Conservation (phyloP, 2,329 filamentous ascomycete species). For the Penicillium sp. region DNA sequence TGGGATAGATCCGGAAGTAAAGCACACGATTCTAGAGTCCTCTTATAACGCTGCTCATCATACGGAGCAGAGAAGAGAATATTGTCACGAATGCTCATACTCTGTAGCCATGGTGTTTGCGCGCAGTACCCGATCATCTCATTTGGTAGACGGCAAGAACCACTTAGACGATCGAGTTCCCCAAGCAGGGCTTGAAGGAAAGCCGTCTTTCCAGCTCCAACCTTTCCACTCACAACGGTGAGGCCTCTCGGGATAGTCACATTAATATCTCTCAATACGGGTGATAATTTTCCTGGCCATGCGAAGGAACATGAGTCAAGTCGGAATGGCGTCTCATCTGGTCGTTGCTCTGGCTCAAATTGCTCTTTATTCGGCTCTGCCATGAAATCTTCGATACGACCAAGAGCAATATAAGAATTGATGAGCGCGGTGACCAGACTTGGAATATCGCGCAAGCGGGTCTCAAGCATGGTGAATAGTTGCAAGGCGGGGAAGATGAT, state of each 20-base stretch:
- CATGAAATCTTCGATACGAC: slow-evolving; percentile 85
- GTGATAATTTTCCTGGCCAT: slow-evolving; percentile 70
- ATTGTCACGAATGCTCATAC: slow-evolving; percentile 70
- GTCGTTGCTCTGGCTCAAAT: slow-evolving; percentile 45
- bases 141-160: slow-evolving; percentile 57
- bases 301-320: slow-evolving; percentile 72
- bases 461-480: slow-evolving; percentile 75
- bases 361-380: slow-evolving; percentile 79
- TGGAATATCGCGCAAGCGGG: slow-evolving; percentile 73
- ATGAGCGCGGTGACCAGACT: slow-evolving; percentile 73
- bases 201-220: slow-evolving; percentile 66
- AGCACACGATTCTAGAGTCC: slow-evolving; percentile 69
- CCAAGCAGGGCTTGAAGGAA: slow-evolving; percentile 62
- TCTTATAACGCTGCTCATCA: slow-evolving; percentile 69
- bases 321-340: slow-evolving; percentile 37
- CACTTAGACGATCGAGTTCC: slow-evolving; percentile 59
- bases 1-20: slow-evolving; percentile 64
- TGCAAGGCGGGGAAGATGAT: slow-evolving; percentile 85
- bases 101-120: slow-evolving; percentile 70
- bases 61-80: slow-evolving; percentile 68
- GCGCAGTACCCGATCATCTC: slow-evolving; percentile 66
- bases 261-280: slow-evolving; percentile 59
- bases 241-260: slow-evolving; percentile 60
- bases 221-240: slow-evolving; percentile 65
- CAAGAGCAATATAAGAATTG: slow-evolving; percentile 81